phyloP scores from a whole-genome alignment of 768 basidiomycete species.

The Naganishia kalamii region DNA sequence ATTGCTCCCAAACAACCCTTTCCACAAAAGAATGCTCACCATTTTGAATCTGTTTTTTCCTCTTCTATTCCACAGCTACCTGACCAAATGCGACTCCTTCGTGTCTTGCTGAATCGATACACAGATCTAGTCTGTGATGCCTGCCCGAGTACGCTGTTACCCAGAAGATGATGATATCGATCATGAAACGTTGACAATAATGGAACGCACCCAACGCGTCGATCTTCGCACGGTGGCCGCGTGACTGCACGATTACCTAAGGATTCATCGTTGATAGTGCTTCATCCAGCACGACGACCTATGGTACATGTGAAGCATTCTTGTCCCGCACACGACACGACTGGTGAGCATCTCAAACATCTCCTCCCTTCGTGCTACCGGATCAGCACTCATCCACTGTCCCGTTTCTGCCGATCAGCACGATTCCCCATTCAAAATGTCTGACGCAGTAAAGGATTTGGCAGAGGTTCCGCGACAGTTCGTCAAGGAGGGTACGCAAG shows the following conservation, averaged over 20 bases:
- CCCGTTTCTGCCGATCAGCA: too few relatives aligned
- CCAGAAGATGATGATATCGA: neutral
- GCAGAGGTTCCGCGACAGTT: slow-evolving; percentile 87
- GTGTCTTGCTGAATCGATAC: neutral
- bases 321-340: too few relatives aligned
- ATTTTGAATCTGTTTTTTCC: slow-evolving; percentile 4
- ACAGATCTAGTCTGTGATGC: neutral
- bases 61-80: neutral
- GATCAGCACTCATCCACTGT: neutral
- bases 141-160: neutral
- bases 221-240: neutral
- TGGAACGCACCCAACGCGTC: neutral
- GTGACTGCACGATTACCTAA: too few relatives aligned
- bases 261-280: neutral
- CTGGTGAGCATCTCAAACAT: too few relatives aligned
- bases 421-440: slow-evolving; percentile 10
- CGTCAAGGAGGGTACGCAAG: slow-evolving; percentile 86
- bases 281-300: too few relatives aligned
- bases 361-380: too few relatives aligned
- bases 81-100: neutral
- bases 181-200: neutral
- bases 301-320: too few relatives aligned
- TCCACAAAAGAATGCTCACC: slow-evolving; percentile 6
- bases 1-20: neutral
- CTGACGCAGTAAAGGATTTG: slow-evolving; percentile 70